Evolutionary conservation across 1,139 yeast genomes (phyloP), one percentile per base, ranked within the genome.

Genomic region (Nakaseomyces uthaithaninus): DNA sequence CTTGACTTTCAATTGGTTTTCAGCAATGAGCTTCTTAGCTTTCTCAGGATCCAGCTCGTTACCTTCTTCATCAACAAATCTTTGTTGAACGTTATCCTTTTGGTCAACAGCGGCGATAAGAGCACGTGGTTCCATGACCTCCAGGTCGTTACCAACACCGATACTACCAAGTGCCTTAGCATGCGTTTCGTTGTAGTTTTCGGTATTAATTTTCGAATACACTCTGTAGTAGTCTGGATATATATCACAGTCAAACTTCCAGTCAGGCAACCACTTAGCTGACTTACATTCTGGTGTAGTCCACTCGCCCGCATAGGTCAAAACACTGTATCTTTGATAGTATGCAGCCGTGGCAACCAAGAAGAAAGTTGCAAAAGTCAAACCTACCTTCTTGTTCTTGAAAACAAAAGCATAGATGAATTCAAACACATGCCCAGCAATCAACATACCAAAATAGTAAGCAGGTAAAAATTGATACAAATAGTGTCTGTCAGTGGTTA

Each of bases 401-500:
- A 71, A 57, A 49, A 63, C 45, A 60, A 70, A 69, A 16, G 74
- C 68, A 34, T 76, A 72, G 39, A 82, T 47, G 42, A 86, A 68
- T 57, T 91, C 95, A 52, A 87, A 72, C 44, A 75, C 69, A 59
- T 87, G 95, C 20, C 93, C 91, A 45, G 91, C 66, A 0, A 89
- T 87, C 50, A 91, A 71, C 42, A 89, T 71, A 35, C 91, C 94
- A 63, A 91, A 89, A 66, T 87, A 91, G 39, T 84, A 76, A 3
- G 95, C 82, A 42, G 95, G 95, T 51, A 91, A 68, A 62, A 91
- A 89, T 63, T 89, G 97, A 61, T 89, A 96, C 54, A 91, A 69
- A 68, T 89, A 89, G 63, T 91, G 67, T 66, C 87, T 97, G 64
- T 97, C 80, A 22, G 82, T 91, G 97, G 89, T 89, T 47, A 91